Conservation (phyloP, 2,329 filamentous ascomycete genomes). For the Hirsutella thompsonii region DNA sequence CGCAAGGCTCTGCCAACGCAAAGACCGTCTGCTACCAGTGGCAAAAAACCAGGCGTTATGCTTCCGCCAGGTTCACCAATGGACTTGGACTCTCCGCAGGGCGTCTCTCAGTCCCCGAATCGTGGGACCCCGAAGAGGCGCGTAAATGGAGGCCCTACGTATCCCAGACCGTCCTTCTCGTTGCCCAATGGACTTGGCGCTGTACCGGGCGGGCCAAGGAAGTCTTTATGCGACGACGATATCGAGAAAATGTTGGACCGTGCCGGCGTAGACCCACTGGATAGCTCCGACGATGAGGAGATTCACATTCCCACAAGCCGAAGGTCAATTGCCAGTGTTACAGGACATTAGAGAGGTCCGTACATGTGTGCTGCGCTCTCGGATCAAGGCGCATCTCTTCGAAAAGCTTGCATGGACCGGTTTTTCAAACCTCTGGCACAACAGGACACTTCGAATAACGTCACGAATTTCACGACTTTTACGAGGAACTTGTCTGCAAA, state of each 20-base stretch:
- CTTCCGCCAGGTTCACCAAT: constrained; percentile 28
- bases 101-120: constrained; percentile 12
- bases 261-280: constrained; percentile 32
- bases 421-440: too few relatives aligned
- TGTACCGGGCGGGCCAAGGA: constrained; percentile 22
- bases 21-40: constrained; percentile 25
- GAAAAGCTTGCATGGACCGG: too few relatives aligned
- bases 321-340: constrained; percentile 15
- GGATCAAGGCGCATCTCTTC: background rate
- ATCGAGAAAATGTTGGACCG: constrained; percentile 46
- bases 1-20: constrained; percentile 39
- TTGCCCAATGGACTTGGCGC: constrained; percentile 34
- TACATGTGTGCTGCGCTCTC: background rate
- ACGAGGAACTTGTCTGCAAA: background rate
- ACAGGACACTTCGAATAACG: background rate
- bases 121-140: constrained; percentile 29
- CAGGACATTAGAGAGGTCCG: constrained; percentile 11
- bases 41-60: constrained; percentile 29
- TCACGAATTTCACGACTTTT: background rate
- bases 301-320: constrained; percentile 32
- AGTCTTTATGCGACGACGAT: constrained; percentile 37
- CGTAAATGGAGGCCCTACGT: constrained; percentile 24
- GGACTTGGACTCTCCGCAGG: constrained; percentile 28
- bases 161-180: constrained; percentile 29
- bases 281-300: constrained; percentile 45